Base-by-base conservation (phyloP, 306 rosid species). In the Cicer cuneatum region DNA sequence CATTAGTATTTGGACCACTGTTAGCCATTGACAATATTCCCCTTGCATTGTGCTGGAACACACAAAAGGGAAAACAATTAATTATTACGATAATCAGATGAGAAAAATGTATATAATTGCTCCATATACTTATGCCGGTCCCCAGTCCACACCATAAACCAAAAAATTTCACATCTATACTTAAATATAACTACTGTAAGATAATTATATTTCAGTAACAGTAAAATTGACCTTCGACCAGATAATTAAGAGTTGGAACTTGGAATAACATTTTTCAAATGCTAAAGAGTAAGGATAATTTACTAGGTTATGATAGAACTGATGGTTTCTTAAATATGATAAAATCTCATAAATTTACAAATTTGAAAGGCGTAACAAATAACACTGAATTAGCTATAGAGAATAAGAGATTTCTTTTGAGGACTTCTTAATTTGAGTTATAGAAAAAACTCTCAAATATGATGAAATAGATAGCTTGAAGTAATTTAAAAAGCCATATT, bases 1-100 rank as follows among this genome's bases (percentile, higher is more conserved):
- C 96, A 65, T 92, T 94, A n/a, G 97, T 94, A 75, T 92, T 94
- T 18, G 96, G 97, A 72, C 97, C 97, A 76, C 97, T 92, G 69
- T 94, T 94, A 6, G 96, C 99, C 99, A 92, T 94, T 11, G 97
- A 62, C 74, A 94, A 49, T 5, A 92, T 90, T 42, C 99, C 97
- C 81, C 96, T 87, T 40, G 99, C 99, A 76, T 92, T 94, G 85
- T 94, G 96, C 99, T 94, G 84, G 0, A 77, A 79, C 76, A 82
- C 71, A 74, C 35, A 74, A 66, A 73, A 73, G n/a, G 15, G 10
- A 8, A 66, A 59, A 5, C 53, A 43, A 11, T 64, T 42, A 52
- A 48, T 43, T 29, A 60, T 45, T 8, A 51, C 49, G 21, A 42
- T 48, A 33, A 66, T 35, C 53, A 8, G 29, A 38, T 51, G 49